Evolutionary conservation across 306 rosid genomes (phyloP), one percentile per base, ranked within the genome.

Genomic region (Senna siamea): DNA sequence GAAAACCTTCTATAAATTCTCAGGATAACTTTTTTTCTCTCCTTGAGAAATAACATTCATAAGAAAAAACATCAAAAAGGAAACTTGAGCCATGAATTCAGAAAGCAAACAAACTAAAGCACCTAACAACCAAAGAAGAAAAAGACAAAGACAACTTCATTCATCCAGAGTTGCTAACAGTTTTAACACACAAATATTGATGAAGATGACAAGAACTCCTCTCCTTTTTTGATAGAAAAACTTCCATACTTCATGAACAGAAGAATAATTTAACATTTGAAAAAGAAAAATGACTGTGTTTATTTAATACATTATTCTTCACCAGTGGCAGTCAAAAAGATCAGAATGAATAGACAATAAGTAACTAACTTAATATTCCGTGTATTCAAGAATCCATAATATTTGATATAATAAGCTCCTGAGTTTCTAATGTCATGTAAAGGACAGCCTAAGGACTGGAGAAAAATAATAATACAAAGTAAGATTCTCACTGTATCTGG

Each of bases 401-500:
- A 8, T 79, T 75, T 51, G 5, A 71, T 59, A 64, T 47, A 70
- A 41, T 6, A 48, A 66, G 69, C 38, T 46, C 66, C 15, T 12
- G 23, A 73, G 30, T 50, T 60, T 54, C 52, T 37, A 47, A 23
- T 64, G 51, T 40, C 26, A 40, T 35, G 71, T 40, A 50, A 69
- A 70, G 35, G 52, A 68, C 32, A 32, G 46, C 50, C 78, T 57
- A 70, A 66, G 30, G 11, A 46, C 43, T 34, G 23, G 22, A 65
- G 18, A 46, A 81, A 28, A 54, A 50, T 9, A 34, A 72, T 35
- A 62, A 56, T 6, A 71, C 30, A 44, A 38, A 63, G 38, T 57
- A 66, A 57, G 40, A 41, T 14, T 79, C 98, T 88, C 65, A 87
- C 98, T 3, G 79, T 89, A 75, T 94, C 84, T 5, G 96, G 97